Evolutionary conservation across 2,329 filamentous ascomycete genomes (phyloP).

Genomic region (Uncinocarpus reesii): DNA sequence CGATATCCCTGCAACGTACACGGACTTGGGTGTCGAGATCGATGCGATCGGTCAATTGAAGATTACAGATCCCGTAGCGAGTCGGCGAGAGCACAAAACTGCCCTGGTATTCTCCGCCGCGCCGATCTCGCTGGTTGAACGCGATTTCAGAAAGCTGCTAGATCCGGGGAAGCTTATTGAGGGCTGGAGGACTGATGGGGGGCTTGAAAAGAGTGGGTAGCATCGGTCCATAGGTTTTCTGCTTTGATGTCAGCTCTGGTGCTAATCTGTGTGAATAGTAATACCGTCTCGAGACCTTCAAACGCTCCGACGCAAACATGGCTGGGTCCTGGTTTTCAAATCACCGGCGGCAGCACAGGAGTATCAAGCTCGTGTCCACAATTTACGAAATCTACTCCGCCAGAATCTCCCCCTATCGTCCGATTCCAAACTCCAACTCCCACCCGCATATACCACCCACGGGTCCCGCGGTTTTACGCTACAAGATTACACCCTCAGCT

Average conservation of each 20-base stretch:
- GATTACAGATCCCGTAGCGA: slow-evolving; percentile 14
- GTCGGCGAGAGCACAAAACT: slow-evolving; percentile 17
- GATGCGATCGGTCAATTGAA: slow-evolving; percentile 13
- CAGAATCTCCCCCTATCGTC: slow-evolving; percentile 13
- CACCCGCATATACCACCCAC: slow-evolving; percentile 12
- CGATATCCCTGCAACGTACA: slow-evolving; percentile 15
- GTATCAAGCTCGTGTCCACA: slow-evolving; percentile 17
- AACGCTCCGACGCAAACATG: slow-evolving; percentile 16
- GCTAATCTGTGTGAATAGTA: slow-evolving; percentile 13
- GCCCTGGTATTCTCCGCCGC: slow-evolving; percentile 17
- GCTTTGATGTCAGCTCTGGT: neutral
- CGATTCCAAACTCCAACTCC: slow-evolving; percentile 13
- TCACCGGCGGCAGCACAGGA: slow-evolving; percentile 17
- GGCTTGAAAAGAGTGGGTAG: slow-evolving; percentile 17
- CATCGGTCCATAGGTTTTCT: neutral
- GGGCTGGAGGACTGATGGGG: slow-evolving; percentile 15
- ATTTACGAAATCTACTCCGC: slow-evolving; percentile 14
- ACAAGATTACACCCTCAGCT: slow-evolving; percentile 18
- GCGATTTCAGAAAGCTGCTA: slow-evolving; percentile 18
- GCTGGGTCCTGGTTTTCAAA: slow-evolving; percentile 20
- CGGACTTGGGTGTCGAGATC: slow-evolving; percentile 14
- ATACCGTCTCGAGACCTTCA: slow-evolving; percentile 18
- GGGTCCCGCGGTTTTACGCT: slow-evolving; percentile 8
- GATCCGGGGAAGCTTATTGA: slow-evolving; percentile 13
- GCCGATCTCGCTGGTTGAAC: slow-evolving; percentile 16